Conservation (phyloP, 208 protist species). For the Lotmaria passim region DNA sequence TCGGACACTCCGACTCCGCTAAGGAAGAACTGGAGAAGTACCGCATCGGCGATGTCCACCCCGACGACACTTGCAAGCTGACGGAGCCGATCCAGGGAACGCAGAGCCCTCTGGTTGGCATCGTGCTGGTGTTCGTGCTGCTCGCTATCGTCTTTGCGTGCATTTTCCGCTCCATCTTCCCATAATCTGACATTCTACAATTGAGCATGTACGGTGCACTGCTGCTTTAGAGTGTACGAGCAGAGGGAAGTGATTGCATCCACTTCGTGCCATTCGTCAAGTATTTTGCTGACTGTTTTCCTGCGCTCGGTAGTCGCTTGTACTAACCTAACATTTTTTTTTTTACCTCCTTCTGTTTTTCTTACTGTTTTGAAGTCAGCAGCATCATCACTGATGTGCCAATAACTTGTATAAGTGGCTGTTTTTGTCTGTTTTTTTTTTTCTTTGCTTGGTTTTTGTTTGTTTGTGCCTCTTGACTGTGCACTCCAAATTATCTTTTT, state of each 20-base stretch:
- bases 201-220: no score
- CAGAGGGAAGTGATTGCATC: neutral
- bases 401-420: neutral
- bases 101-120: conserved; percentile 28
- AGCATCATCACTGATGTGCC: neutral
- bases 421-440: neutral
- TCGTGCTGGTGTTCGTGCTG: conserved; percentile 38
- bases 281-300: neutral
- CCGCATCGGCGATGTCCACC: conserved; percentile 74
- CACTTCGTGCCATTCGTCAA: neutral
- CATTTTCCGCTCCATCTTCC: conserved; percentile 37
- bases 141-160: conserved; percentile 39
- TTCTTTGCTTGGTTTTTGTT: no score
- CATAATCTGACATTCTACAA: no score
- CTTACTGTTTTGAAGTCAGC: conserved; percentile 7
- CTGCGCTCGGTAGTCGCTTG: neutral
- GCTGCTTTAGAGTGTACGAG: no score
- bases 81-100: conserved; percentile 27
- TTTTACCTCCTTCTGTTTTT: conserved; percentile 2
- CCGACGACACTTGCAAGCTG: conserved; percentile 45
- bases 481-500: conserved; percentile 2
- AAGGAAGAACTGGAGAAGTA: conserved; percentile 73
- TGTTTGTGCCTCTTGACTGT: neutral
- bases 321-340: conserved; percentile 1
- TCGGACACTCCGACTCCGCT: conserved; percentile 73